A percentile compares a stretch with the other conserved stretches of the same genome.
phyloP scores from a whole-genome alignment of 805 yeast genomes.

The Nakazawaea sp. region DNA sequence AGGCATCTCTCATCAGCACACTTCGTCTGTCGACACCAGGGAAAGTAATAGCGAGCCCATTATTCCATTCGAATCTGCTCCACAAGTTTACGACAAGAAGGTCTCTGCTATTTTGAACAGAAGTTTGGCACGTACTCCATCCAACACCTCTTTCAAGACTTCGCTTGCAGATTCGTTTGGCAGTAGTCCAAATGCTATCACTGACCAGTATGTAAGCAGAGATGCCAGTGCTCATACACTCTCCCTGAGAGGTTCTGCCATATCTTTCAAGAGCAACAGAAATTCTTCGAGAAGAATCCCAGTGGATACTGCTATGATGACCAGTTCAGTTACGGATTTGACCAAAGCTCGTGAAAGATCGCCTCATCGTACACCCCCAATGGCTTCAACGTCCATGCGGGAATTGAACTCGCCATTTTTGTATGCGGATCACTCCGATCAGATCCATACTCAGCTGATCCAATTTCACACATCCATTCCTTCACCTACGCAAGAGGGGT shows the following conservation, averaged over 20 bases:
- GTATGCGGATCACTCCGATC: constrained; percentile 9
- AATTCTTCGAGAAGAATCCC: constrained; percentile 6
- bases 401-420: constrained; percentile 9
- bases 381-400: constrained; percentile 4
- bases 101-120: constrained; percentile 69
- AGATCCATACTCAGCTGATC: constrained; percentile 14
- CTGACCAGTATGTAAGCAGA: constrained; percentile 5
- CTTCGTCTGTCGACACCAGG: constrained; percentile 57
- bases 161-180: constrained; percentile 64
- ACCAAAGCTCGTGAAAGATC: constrained; percentile 5
- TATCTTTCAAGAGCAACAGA: constrained; percentile 17
- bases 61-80: constrained; percentile 61
- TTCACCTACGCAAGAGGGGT: constrained; percentile 29
- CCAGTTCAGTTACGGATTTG: constrained; percentile 4
- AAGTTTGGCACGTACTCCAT: constrained; percentile 66
- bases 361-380: constrained; percentile 6
- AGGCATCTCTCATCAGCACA: constrained; percentile 31
- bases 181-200: constrained; percentile 20
- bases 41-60: constrained; percentile 39
- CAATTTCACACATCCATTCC: constrained; percentile 17
- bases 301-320: constrained; percentile 1
- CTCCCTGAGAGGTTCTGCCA: constrained; percentile 13
- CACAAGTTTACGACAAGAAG: constrained; percentile 72
- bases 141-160: constrained; percentile 72
- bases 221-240: constrained; percentile 10